A percentile compares a stretch with the other conserved stretches of the same genome.
Evolutionary conservation across 2,329 filamentous ascomycete species (phyloP).

Genomic region (Dactylonectria estremocensis): DNA sequence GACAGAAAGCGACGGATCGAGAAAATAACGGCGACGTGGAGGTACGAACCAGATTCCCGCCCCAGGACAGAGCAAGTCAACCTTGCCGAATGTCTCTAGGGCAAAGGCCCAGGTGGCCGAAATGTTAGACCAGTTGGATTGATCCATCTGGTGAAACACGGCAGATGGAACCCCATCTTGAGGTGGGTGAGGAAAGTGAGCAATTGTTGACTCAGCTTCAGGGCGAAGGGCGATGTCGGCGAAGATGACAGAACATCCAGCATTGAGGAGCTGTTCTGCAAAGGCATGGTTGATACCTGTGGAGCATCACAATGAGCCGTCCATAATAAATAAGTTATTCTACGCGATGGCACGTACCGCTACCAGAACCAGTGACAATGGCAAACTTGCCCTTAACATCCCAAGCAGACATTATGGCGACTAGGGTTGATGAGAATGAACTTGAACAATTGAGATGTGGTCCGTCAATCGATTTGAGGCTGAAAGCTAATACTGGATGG

Average conservation of each 20-base stretch:
- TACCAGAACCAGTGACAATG: conserved; percentile 28
- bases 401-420: conserved; percentile 14
- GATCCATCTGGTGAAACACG: conserved; percentile 45
- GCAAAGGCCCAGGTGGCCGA: conserved; percentile 50
- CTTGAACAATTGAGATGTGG: neutral
- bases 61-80: conserved; percentile 75
- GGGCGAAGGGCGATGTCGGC: too few species aligned
- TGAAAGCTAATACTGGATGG: neutral
- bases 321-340: too few species aligned
- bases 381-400: conserved; percentile 22
- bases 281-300: too few species aligned
- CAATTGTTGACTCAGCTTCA: neutral
- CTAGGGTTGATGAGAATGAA: neutral
- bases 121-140: conserved; percentile 48
- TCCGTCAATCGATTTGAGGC: neutral
- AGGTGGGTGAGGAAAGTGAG: neutral
- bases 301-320: too few species aligned
- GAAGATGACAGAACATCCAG: too few species aligned
- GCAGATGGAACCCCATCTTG: neutral
- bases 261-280: too few species aligned
- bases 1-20: too few species aligned
- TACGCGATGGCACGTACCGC: conserved; percentile 6
- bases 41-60: conserved; percentile 64
- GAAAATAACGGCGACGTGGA: too few species aligned
- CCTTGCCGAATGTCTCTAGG: conserved; percentile 62